Evolutionary conservation across 805 yeast genomes (phyloP).

Genomic region (Lachancea lanzarotensis): DNA sequence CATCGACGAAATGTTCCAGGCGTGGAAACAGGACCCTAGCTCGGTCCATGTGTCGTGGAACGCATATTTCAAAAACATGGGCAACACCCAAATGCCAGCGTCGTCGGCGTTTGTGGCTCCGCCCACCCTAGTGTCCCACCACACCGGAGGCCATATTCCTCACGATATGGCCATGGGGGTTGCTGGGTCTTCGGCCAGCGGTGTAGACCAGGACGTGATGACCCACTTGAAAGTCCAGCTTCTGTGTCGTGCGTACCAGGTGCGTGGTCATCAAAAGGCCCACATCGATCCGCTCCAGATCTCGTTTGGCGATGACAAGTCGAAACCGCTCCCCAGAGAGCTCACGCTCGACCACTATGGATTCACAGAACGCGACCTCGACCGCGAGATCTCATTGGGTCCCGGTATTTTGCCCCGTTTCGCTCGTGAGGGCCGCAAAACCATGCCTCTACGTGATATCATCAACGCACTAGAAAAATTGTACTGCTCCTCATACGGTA

Average conservation of each 20-base stretch:
- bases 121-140: constrained; percentile 79
- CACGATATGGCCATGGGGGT: constrained; percentile 45
- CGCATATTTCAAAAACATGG: constrained; percentile 90
- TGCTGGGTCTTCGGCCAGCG: constrained; percentile 25
- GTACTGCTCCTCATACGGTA: constrained; percentile 86
- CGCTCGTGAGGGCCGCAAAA: constrained; percentile 50
- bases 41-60: constrained; percentile 97
- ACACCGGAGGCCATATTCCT: constrained; percentile 53
- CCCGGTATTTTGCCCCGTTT: constrained; percentile 97
- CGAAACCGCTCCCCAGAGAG: constrained; percentile 63
- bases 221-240: constrained; percentile 93
- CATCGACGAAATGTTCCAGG: constrained; percentile 95
- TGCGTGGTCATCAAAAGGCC: constrained; percentile 95
- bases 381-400: constrained; percentile 80
- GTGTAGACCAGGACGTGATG: constrained; percentile 61
- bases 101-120: constrained; percentile 82
- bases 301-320: constrained; percentile 64
- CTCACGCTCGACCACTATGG: constrained; percentile 89
- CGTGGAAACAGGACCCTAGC: constrained; percentile 85
- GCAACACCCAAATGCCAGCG: constrained; percentile 60
- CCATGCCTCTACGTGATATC: constrained; percentile 72
- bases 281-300: constrained; percentile 92
- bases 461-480: constrained; percentile 70
- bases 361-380: constrained; percentile 79
- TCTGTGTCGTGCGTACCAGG: constrained; percentile 96